phyloP scores from a whole-genome alignment of 768 basidiomycete genomes.

The Bullera alba region DNA sequence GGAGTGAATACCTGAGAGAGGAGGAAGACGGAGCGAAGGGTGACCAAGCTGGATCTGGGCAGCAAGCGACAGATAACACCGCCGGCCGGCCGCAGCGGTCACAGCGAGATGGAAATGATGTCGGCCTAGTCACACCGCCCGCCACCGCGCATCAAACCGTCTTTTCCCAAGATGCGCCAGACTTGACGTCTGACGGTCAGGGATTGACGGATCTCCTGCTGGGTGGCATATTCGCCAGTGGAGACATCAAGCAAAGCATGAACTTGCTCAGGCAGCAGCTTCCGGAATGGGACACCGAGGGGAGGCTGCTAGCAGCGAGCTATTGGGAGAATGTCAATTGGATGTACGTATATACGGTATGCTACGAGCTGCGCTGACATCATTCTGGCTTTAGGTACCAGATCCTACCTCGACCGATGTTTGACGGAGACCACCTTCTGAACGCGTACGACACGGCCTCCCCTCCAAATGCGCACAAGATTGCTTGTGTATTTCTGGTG shows the following conservation, averaged over 20 bases:
- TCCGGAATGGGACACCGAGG: conserved; percentile 39
- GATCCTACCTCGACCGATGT: conserved; percentile 29
- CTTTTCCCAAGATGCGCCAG: no score
- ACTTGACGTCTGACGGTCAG: no score
- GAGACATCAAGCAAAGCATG: not conserved
- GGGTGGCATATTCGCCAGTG: not conserved
- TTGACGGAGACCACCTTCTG: conserved; percentile 35
- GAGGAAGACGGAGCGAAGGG: not conserved
- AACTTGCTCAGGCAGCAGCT: conserved; percentile 1
- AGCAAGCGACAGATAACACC: no score
- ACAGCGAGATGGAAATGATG: no score
- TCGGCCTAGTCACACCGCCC: not conserved
- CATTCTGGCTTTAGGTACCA: conserved; percentile 27
- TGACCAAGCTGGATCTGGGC: no score
- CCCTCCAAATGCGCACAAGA: conserved; percentile 37
- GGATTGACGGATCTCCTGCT: no score
- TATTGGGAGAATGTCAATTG: conserved; percentile 46
- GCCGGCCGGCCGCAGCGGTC: not conserved
- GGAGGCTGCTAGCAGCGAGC: conserved; percentile 21
- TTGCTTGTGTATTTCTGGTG: conserved; percentile 43
- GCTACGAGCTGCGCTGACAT: not conserved
- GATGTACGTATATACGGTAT: conserved; percentile 29
- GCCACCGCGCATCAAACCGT: not conserved
- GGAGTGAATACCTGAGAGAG: not conserved
- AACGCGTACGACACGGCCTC: conserved; percentile 29